A percentile compares a stretch with the other conserved stretches of the same genome.
Evolutionary conservation across 176 grass and related monocot species (phyloP).

Genomic region (Themeda triandra): DNA sequence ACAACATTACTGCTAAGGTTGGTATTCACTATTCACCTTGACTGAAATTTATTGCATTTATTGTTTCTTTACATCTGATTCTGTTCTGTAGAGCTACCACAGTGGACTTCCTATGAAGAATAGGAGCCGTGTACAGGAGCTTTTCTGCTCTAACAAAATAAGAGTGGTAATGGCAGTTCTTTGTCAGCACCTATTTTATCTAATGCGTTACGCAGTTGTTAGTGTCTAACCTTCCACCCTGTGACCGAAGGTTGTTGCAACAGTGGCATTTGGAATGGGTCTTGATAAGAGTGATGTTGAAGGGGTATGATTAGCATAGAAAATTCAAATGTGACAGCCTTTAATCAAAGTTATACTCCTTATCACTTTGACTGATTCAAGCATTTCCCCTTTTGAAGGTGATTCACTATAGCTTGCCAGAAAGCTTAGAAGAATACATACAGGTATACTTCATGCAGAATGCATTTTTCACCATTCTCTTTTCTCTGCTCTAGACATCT

Average conservation of each 20-base stretch:
- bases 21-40: conserved; percentile 37
- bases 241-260: conserved; percentile 73
- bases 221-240: conserved; percentile 11
- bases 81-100: conserved; percentile 69
- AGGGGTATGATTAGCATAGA: conserved; percentile 59
- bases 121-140: conserved; percentile 64
- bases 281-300: conserved; percentile 97
- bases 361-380: conserved; percentile 31
- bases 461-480: conserved; percentile 13
- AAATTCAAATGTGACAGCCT: not conserved
- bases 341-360: conserved; percentile 11
- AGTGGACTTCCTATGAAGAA: conserved; percentile 88
- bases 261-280: conserved; percentile 97
- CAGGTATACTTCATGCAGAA: conserved; percentile 46
- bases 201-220: not conserved
- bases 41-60: conserved; percentile 7
- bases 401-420: conserved; percentile 93
- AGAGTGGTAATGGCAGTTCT: conserved; percentile 72
- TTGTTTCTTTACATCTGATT: conserved; percentile 13
- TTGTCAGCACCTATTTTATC: conserved; percentile 3
- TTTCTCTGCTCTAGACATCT: conserved; percentile 16
- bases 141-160: conserved; percentile 92
- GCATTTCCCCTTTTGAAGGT: conserved; percentile 54
- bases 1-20: conserved; percentile 79
- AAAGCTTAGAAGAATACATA: conserved; percentile 98